phyloP scores from a whole-genome alignment of 2,329 filamentous ascomycete species.

The Ophiostoma quercus region DNA sequence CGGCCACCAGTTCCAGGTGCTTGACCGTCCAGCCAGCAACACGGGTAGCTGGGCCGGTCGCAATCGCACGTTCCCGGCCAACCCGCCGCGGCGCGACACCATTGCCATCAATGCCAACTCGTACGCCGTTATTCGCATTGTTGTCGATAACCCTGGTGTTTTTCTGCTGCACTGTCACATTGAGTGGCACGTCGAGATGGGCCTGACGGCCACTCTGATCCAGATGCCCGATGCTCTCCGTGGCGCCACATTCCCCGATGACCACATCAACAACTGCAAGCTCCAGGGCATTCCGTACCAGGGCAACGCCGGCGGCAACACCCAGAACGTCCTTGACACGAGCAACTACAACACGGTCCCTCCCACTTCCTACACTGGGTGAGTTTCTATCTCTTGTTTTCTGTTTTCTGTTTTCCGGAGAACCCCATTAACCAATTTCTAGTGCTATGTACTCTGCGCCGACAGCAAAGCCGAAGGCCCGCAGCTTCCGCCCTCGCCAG shows the following conservation, averaged over 20 bases:
- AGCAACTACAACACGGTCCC: slow-evolving; percentile 46
- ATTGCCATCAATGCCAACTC: slow-evolving; percentile 39
- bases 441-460: slow-evolving; percentile 17
- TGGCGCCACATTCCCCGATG: slow-evolving; percentile 50
- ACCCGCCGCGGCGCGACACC: slow-evolving; percentile 37
- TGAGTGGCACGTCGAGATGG: slow-evolving; percentile 58
- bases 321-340: slow-evolving; percentile 49
- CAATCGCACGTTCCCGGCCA: slow-evolving; percentile 31
- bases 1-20: slow-evolving; percentile 52
- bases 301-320: slow-evolving; percentile 67
- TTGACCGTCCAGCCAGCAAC: slow-evolving; percentile 39
- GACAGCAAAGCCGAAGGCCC: slow-evolving; percentile 7
- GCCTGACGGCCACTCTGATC: slow-evolving; percentile 51
- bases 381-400: background rate
- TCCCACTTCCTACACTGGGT: slow-evolving; percentile 46
- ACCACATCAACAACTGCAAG: slow-evolving; percentile 49
- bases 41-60: slow-evolving; percentile 37
- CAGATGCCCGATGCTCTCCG: slow-evolving; percentile 55
- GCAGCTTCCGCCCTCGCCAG: slow-evolving; percentile 16
- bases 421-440: background rate
- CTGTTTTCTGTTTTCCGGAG: background rate
- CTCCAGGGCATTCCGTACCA: slow-evolving; percentile 43
- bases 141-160: slow-evolving; percentile 49
- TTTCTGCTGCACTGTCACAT: slow-evolving; percentile 57
- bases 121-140: slow-evolving; percentile 49